These are phyloP conservation scores for Eucalyptus camaldulensis DNA, from an alignment of 345 rosid species.

Conservation along the genomic window DNA sequence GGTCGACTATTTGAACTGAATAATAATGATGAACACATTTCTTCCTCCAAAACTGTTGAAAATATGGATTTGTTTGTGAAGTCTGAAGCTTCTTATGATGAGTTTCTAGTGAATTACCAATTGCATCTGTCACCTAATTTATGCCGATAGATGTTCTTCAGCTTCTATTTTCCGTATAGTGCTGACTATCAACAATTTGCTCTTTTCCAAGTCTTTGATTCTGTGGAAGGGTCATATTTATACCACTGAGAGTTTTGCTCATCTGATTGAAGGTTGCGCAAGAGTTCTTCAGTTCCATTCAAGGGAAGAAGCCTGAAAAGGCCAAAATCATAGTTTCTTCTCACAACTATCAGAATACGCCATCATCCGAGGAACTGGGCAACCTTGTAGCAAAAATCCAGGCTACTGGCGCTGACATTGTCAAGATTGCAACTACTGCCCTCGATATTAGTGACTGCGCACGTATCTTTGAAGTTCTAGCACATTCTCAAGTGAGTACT, in stretches of 20 bases:
- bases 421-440: slow-evolving; percentile 54
- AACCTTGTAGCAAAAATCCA: slow-evolving; percentile 46
- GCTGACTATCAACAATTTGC: background rate
- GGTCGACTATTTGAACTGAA: background rate
- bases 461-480: slow-evolving; percentile 31
- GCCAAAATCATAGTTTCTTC: slow-evolving; percentile 46
- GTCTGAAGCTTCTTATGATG: background rate
- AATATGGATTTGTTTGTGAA: background rate
- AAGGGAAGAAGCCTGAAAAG: slow-evolving; percentile 34
- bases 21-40: background rate
- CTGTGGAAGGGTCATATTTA: background rate
- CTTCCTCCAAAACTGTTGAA: background rate
- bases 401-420: slow-evolving; percentile 51
- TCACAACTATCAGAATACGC: slow-evolving; percentile 42
- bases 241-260: background rate
- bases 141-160: background rate
- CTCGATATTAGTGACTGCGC: slow-evolving; percentile 37
- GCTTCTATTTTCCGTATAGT: background rate
- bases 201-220: background rate
- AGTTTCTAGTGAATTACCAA: background rate
- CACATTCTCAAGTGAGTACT: slow-evolving; percentile 36
- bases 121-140: background rate
- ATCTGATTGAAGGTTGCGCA: slow-evolving; percentile 35
- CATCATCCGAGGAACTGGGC: slow-evolving; percentile 37
- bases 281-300: slow-evolving; percentile 24